phyloP scores from a whole-genome alignment of 1,139 yeast species.

The Zygosaccharomyces sapae region DNA sequence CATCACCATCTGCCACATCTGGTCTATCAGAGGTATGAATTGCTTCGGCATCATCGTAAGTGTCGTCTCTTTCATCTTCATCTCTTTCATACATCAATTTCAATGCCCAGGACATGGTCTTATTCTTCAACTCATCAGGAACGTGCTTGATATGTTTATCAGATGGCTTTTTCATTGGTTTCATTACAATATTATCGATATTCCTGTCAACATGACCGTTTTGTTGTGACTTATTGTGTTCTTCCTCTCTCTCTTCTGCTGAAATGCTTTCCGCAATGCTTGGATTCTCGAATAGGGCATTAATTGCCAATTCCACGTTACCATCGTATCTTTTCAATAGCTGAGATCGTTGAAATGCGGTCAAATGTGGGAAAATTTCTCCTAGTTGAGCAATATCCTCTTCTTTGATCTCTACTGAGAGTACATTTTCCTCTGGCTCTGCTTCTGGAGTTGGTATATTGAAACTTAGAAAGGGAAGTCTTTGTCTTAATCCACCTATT shows the following conservation, averaged over 20 bases:
- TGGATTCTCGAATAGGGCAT: constrained; percentile 54
- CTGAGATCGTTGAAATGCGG: constrained; percentile 43
- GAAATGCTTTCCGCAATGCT: constrained; percentile 21
- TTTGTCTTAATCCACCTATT: constrained; percentile 36
- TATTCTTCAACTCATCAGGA: constrained; percentile 48
- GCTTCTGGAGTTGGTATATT: background rate
- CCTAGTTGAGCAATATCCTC: constrained; percentile 43
- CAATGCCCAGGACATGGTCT: constrained; percentile 60
- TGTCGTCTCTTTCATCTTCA: constrained; percentile 65
- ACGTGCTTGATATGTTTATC: constrained; percentile 31
- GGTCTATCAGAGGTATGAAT: constrained; percentile 14
- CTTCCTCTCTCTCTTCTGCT: constrained; percentile 13
- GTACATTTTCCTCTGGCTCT: background rate
- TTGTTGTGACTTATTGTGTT: constrained; percentile 6
- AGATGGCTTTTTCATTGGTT: constrained; percentile 17
- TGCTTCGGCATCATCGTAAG: constrained; percentile 69
- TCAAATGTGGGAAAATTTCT: constrained; percentile 58
- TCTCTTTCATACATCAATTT: constrained; percentile 64
- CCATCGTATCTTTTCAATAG: constrained; percentile 47
- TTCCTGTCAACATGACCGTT: constrained; percentile 11
- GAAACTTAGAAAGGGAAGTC: constrained; percentile 30
- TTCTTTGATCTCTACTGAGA: constrained; percentile 17
- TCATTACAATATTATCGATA: constrained; percentile 7
- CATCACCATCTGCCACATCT: constrained; percentile 10
- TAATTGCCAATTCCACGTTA: constrained; percentile 57